These are phyloP conservation scores for Lyophyllum shimeji DNA, from an alignment of 768 basidiomycete species.

Conservation along the genomic window DNA sequence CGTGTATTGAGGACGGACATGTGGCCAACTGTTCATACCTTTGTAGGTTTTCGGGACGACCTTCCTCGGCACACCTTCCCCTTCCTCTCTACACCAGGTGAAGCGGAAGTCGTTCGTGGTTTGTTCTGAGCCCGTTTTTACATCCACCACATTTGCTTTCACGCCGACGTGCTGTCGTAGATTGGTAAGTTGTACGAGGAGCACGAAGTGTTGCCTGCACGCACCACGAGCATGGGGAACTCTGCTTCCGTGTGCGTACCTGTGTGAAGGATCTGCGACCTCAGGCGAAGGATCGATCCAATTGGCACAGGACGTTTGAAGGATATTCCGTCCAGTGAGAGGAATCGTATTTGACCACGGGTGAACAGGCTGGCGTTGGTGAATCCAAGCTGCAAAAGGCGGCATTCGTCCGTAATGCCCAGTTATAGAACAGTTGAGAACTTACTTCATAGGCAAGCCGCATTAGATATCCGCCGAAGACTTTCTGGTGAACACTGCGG, in stretches of 20 bases:
- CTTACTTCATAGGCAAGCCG: conserved; percentile 70
- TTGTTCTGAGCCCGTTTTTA: conserved; percentile 60
- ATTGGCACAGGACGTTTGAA: conserved; percentile 83
- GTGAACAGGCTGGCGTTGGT: conserved; percentile 72
- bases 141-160: conserved; percentile 69
- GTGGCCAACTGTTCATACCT: conserved; percentile 43
- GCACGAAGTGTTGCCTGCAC: conserved; percentile 22
- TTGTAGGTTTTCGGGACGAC: conserved; percentile 72
- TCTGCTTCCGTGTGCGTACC: conserved; percentile 36
- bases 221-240: conserved; percentile 58
- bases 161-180: conserved; percentile 64
- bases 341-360: conserved; percentile 62
- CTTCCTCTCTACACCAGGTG: conserved; percentile 58
- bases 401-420: neutral
- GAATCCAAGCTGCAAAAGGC: conserved; percentile 58
- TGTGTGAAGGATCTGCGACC: conserved; percentile 66
- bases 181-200: neutral
- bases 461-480: conserved; percentile 75
- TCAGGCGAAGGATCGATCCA: conserved; percentile 75
- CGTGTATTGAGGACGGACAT: neutral
- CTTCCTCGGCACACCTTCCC: conserved; percentile 34
- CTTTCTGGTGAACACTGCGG: conserved; percentile 72
- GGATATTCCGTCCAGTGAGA: conserved; percentile 77
- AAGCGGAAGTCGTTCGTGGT: conserved; percentile 78
- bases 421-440: neutral